Base-by-base conservation (phyloP, 805 yeast species). In the Sugiyamaella qingdaonensis region DNA sequence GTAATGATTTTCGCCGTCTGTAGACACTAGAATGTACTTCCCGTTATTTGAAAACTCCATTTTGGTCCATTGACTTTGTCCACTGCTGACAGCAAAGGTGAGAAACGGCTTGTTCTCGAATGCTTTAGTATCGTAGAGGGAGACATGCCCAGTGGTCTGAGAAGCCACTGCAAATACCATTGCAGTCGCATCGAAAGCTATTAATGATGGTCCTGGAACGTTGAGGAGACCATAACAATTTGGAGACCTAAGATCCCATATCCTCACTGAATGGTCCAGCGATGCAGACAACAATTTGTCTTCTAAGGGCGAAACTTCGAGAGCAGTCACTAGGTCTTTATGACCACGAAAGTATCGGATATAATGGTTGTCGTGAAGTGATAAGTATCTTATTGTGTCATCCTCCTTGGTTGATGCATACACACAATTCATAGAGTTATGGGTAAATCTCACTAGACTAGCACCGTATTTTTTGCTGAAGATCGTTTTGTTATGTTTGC, bases 381-480 rank as follows among this genome's bases (percentile, higher is more conserved):
- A 82, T 39, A 94, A 73, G 62, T 86, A 84, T 58, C 98, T 74
- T 24, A 94, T 62, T 2, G 71, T 65, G 55, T 73, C 81, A 58
- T 88, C 91, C 48, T 80, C 84, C 65, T 82, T 80, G 0, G 98
- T 89, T 4, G 96, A 86, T 0, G 95, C 90, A 65, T 86, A 88
- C 13, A 92, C 74, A 62, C 94, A 85, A 61, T 84, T 82, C 53
- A 79, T 76, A 44, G 82, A 83, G 42, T 79, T 77, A 63, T 86
- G 95, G 0, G 96, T 83, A 67, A 94, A 94, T 45, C 82, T 76
- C 2, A 96, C 97, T 36, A 88, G 70, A 63, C 88, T 90, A 53
- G 90, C 87, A 0, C 99, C 99, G 62, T 94, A 94, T 65, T 94
- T 94, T 70, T 90, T 91, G 29, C 94, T 84, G 54, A 80, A 84